phyloP scores from a whole-genome alignment of 192 early-diverging fungal species.

The Coemansia sp. region DNA sequence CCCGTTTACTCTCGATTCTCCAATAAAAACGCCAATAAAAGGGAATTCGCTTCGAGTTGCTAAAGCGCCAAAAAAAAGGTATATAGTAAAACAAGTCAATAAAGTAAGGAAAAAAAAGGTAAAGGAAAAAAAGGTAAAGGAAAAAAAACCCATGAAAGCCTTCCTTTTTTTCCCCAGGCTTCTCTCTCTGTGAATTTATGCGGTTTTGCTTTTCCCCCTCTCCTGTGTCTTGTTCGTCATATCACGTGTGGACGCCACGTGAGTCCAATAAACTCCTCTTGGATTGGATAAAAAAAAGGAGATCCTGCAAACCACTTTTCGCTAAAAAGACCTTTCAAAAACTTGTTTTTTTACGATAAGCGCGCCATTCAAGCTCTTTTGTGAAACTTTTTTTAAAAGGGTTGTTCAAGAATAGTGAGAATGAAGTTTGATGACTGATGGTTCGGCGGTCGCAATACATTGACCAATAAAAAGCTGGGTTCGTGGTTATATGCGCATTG shows the following conservation, averaged over 20 bases:
- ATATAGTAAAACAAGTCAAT: neutral
- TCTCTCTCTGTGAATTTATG: too few relatives aligned
- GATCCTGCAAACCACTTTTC: too few relatives aligned
- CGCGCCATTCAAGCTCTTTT: too few relatives aligned
- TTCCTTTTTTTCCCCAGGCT: too few relatives aligned
- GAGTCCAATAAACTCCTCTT: neutral
- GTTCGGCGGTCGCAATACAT: neutral
- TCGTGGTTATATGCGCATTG: constrained; percentile 20
- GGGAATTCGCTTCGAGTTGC: too few relatives aligned
- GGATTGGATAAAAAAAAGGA: too few relatives aligned
- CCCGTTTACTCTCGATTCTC: too few relatives aligned
- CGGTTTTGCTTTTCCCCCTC: neutral
- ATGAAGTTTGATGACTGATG: neutral
- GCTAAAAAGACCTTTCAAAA: too few relatives aligned
- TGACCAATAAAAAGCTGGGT: constrained; percentile 28
- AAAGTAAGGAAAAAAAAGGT: constrained; percentile 1
- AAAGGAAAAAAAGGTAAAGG: neutral
- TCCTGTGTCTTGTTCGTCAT: neutral
- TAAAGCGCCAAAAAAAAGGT: too few relatives aligned
- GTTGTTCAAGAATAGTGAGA: neutral
- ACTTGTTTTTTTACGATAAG: too few relatives aligned
- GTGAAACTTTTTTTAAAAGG: neutral
- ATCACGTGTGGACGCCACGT: neutral
- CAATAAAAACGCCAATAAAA: neutral
- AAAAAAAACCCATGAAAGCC: too few relatives aligned